Conservation (phyloP, 1,139 yeast genomes). For the Tardiomyces blankii region DNA sequence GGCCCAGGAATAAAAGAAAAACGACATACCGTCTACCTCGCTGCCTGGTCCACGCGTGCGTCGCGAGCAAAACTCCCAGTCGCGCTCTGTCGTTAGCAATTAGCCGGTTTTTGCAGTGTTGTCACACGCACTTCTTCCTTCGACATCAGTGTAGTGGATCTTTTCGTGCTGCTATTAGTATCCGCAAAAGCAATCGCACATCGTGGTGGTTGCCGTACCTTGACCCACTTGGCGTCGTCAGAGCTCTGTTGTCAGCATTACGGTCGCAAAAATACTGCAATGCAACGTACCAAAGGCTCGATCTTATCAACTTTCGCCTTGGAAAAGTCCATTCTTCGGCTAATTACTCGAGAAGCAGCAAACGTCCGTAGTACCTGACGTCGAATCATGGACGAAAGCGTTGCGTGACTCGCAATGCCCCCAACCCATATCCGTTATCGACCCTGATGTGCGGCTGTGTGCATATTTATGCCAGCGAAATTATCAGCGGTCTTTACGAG, state of each 20-base stretch:
- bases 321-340: neutral
- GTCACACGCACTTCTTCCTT: neutral
- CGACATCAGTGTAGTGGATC: neutral
- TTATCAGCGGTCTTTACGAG: too few species aligned
- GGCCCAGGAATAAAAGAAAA: too few species aligned
- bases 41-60: conserved; percentile 61
- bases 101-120: neutral
- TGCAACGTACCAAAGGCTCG: neutral
- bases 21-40: conserved; percentile 42
- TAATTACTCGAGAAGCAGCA: neutral
- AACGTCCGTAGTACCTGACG: neutral
- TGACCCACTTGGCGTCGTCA: neutral
- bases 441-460: too few species aligned
- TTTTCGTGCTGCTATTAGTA: neutral
- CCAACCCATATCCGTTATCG: neutral
- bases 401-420: neutral
- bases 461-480: too few species aligned
- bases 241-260: neutral
- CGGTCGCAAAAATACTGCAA: neutral
- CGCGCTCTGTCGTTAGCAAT: conserved; percentile 29
- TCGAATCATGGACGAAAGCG: neutral
- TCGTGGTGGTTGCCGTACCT: neutral
- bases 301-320: neutral
- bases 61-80: conserved; percentile 89
- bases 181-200: neutral